Conservation (phyloP, 1,284 basidiomycete genomes). For the Cutaneotrichosporon mucoides region DNA sequence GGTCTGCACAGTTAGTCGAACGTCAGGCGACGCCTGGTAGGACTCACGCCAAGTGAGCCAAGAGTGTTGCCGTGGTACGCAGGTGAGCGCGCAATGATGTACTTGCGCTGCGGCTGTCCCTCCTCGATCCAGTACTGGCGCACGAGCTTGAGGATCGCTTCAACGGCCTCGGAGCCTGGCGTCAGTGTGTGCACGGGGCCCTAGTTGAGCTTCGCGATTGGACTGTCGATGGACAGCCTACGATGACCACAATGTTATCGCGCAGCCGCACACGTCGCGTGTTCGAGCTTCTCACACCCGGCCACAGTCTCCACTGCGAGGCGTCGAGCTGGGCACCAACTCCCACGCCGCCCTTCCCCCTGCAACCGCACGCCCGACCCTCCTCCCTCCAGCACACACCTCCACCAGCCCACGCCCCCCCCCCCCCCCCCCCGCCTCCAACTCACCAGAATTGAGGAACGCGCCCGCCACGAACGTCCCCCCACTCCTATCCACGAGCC, state of each 20-base stretch:
- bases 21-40: too few species aligned
- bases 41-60: conserved; percentile 40
- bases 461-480: conserved; percentile 29
- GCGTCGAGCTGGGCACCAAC: too few species aligned
- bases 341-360: not conserved
- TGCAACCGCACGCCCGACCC: too few species aligned
- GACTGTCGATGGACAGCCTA: too few species aligned
- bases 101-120: conserved; percentile 62
- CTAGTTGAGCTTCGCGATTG: too few species aligned
- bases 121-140: conserved; percentile 55
- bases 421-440: not conserved
- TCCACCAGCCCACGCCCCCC: too few species aligned
- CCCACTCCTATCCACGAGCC: conserved; percentile 20
- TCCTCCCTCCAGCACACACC: not conserved
- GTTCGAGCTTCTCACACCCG: not conserved
- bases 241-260: too few species aligned
- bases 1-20: conserved; percentile 8
- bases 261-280: not conserved
- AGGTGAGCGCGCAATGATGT: conserved; percentile 72
- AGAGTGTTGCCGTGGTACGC: conserved; percentile 83
- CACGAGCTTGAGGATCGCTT: conserved; percentile 32
- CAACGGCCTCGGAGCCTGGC: conserved; percentile 32
- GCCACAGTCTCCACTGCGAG: too few species aligned
- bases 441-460: conserved; percentile 25
- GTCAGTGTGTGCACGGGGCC: not conserved